A percentile compares a stretch with the other conserved stretches of the same genome.
phyloP scores from a whole-genome alignment of 805 yeast genomes.

The Candida suzukii region DNA sequence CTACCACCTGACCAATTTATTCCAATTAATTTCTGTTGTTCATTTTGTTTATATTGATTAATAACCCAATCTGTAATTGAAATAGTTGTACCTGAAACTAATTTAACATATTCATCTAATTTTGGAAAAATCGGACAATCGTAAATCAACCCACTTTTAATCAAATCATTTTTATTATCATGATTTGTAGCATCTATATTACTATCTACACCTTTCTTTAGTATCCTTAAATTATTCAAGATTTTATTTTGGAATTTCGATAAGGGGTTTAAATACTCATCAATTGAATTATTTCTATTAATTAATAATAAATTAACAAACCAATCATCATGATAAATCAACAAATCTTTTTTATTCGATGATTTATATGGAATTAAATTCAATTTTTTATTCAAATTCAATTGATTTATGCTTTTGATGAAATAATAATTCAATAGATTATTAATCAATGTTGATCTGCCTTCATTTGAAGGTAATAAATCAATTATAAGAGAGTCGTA shows the following conservation, averaged over 20 bases:
- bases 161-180: slow-evolving; percentile 1
- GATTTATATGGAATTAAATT: slow-evolving; percentile 14
- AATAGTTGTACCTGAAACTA: slow-evolving; percentile 52
- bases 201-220: slow-evolving; percentile 1
- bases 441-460: slow-evolving; percentile 27
- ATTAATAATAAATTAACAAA: slow-evolving; percentile 36
- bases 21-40: slow-evolving; percentile 27
- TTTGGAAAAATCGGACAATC: slow-evolving; percentile 62
- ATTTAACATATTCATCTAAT: slow-evolving; percentile 40
- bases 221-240: slow-evolving; percentile 2
- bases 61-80: slow-evolving; percentile 35
- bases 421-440: slow-evolving; percentile 26
- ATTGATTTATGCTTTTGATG: too few relatives aligned
- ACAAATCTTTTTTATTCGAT: slow-evolving; percentile 32
- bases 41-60: slow-evolving; percentile 1
- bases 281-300: slow-evolving; percentile 7
- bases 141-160: slow-evolving; percentile 40
- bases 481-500: slow-evolving; percentile 23
- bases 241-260: slow-evolving; percentile 6
- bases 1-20: slow-evolving; percentile 79
- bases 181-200: not conserved
- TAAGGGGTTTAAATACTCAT: slow-evolving; percentile 13
- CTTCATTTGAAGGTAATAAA: slow-evolving; percentile 44
- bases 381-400: slow-evolving; percentile 16
- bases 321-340: slow-evolving; percentile 40